Evolutionary conservation across 2,329 filamentous ascomycete species (phyloP).

Genomic region (Ilyonectria robusta): DNA sequence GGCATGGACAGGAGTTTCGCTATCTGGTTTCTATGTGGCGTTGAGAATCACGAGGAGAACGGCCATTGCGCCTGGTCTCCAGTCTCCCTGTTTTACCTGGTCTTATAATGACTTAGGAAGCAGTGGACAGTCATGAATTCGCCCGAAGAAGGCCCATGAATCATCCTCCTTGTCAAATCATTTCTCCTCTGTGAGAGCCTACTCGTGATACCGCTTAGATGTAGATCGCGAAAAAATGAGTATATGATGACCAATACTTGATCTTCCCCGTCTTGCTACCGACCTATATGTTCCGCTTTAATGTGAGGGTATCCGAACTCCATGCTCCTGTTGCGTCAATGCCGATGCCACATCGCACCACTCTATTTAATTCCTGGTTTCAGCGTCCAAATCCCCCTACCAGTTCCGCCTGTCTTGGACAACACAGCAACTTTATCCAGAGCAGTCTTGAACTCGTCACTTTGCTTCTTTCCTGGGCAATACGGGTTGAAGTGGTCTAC

Average conservation of each 20-base stretch:
- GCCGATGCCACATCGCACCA: background rate
- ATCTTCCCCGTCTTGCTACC: background rate
- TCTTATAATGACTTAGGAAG: conserved; percentile 49
- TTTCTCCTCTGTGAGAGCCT: conserved; percentile 36
- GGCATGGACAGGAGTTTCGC: conserved; percentile 56
- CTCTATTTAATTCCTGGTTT: conserved; percentile 52
- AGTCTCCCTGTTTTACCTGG: conserved; percentile 65
- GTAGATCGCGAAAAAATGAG: conserved; percentile 29
- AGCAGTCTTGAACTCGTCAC: conserved; percentile 85
- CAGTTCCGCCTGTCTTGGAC: conserved; percentile 69
- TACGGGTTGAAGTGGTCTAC: conserved; percentile 91
- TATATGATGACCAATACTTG: conserved; percentile 27
- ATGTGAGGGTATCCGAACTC: conserved; percentile 31
- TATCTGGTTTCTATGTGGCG: conserved; percentile 71
- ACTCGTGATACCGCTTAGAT: conserved; percentile 28
- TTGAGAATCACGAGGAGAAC: conserved; percentile 82
- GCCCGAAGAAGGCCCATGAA: conserved; percentile 61
- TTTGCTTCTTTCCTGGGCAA: conserved; percentile 75
- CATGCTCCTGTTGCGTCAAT: conserved; percentile 18
- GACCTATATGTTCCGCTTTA: background rate
- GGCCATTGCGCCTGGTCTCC: conserved; percentile 76
- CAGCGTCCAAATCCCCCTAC: conserved; percentile 69
- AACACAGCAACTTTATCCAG: conserved; percentile 82
- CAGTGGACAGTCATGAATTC: conserved; percentile 61
- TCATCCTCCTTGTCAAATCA: conserved; percentile 53